Conservation (phyloP, 495 filamentous ascomycete species). For the Poronia punctata region DNA sequence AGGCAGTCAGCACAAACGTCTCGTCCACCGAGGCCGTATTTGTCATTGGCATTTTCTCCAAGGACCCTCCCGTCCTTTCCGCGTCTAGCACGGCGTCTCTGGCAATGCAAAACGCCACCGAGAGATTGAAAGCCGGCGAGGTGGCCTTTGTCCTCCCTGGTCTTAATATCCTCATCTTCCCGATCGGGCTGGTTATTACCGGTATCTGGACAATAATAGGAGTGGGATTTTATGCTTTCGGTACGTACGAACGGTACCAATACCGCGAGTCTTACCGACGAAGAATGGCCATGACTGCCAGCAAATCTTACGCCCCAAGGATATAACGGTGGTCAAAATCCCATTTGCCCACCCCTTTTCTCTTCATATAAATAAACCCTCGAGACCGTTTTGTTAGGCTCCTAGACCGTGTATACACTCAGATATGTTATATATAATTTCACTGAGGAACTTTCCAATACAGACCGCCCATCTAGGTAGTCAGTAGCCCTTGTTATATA, state of each 20-base stretch:
- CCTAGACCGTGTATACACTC: too few species aligned
- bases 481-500: too few species aligned
- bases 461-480: too few species aligned
- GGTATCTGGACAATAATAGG: constrained; percentile 53
- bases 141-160: constrained; percentile 61
- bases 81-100: constrained; percentile 33
- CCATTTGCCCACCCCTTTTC: too few species aligned
- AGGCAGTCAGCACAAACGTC: constrained; percentile 50
- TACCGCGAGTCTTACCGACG: constrained; percentile 56
- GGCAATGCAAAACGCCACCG: constrained; percentile 29
- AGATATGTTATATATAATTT: too few species aligned
- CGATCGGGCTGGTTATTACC: constrained; percentile 60
- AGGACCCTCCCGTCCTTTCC: constrained; percentile 35
- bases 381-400: too few species aligned
- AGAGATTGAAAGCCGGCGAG: constrained; percentile 29
- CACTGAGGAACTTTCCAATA: too few species aligned
- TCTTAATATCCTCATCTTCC: constrained; percentile 58
- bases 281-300: constrained; percentile 34
- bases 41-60: constrained; percentile 59
- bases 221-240: constrained; percentile 49
- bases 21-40: constrained; percentile 61
- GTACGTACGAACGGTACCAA: constrained; percentile 55
- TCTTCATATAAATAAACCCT: too few species aligned
- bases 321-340: constrained; percentile 1
- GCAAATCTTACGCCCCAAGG: constrained; percentile 5